Percentiles rank a stretch among this genome's conserved stretches.
phyloP scores from a whole-genome alignment of 179 eudicot genomes.

The Spinacia oleracea region DNA sequence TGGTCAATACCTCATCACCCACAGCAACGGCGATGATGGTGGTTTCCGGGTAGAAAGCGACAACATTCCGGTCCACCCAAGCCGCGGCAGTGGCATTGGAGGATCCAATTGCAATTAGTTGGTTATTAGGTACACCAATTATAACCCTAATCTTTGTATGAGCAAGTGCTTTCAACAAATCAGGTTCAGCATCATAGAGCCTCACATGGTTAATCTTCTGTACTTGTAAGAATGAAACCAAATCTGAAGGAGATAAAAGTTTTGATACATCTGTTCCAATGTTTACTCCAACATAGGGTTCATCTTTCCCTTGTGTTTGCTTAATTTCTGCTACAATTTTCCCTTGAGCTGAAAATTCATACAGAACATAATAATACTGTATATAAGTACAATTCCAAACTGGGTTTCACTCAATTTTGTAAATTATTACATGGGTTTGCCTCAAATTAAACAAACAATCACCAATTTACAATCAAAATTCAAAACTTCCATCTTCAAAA shows the following conservation, averaged over 20 bases:
- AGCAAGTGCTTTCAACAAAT: constrained; percentile 69
- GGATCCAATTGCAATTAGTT: constrained; percentile 79
- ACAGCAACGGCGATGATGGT: constrained; percentile 71
- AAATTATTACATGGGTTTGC: constrained; percentile 5
- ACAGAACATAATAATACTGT: constrained; percentile 14
- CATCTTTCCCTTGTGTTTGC: constrained; percentile 41
- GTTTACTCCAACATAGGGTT: constrained; percentile 86
- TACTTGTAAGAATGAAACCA: constrained; percentile 60
- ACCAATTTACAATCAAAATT: constrained; percentile 1
- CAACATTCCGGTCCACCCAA: constrained; percentile 77
- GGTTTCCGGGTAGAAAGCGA: constrained; percentile 67
- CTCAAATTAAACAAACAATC: background rate
- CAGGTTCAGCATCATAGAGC: constrained; percentile 70
- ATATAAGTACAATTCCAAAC: constrained; percentile 5
- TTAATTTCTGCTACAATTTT: constrained; percentile 46
- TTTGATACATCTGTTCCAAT: constrained; percentile 81
- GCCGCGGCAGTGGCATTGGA: constrained; percentile 87
- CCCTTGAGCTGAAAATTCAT: constrained; percentile 33
- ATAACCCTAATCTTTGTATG: constrained; percentile 75
- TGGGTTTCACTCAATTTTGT: constrained; percentile 14
- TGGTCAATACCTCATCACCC: constrained; percentile 87
- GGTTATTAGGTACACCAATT: constrained; percentile 83
- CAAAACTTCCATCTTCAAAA: background rate
- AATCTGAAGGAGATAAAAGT: constrained; percentile 56
- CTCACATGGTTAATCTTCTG: constrained; percentile 81